phyloP scores from a whole-genome alignment of 2,329 filamentous ascomycete species.

The Diaporthe vexans region DNA sequence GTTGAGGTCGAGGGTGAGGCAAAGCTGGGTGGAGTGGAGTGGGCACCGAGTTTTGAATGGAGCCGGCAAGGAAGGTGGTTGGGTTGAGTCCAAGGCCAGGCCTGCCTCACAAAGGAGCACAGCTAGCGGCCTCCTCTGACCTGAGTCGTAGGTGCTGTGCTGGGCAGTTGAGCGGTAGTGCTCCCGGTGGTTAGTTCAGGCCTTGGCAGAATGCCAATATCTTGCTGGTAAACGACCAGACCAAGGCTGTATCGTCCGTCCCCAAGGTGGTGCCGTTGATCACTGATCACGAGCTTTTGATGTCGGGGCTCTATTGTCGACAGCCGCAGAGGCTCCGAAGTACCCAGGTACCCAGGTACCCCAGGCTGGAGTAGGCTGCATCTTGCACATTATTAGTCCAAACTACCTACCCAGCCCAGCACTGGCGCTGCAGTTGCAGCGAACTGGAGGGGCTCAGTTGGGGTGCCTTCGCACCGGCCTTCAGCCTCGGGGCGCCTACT shows the following conservation, averaged over 20 bases:
- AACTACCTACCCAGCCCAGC: no score
- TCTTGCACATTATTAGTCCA: no score
- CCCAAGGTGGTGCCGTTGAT: no score
- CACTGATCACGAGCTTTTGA: background rate
- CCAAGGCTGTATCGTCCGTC: background rate
- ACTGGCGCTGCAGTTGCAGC: background rate
- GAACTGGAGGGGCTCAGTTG: background rate
- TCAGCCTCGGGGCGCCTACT: background rate
- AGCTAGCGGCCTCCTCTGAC: conserved; percentile 13
- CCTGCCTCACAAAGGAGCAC: background rate
- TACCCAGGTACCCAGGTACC: background rate
- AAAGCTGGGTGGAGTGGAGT: conserved; percentile 7
- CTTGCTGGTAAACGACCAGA: no score
- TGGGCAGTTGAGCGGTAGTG: background rate
- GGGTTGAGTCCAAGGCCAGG: background rate
- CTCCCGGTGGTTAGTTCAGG: background rate
- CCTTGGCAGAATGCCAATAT: no score
- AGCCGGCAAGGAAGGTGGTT: conserved; percentile 12
- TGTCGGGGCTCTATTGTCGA: background rate
- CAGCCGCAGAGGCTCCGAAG: background rate
- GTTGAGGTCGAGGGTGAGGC: background rate
- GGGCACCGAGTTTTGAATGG: conserved; percentile 18
- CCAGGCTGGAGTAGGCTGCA: no score
- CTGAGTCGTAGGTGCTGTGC: background rate
- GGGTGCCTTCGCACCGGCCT: background rate